phyloP scores from a whole-genome alignment of 768 basidiomycete genomes.

The Pulveroboletus ravenelii region DNA sequence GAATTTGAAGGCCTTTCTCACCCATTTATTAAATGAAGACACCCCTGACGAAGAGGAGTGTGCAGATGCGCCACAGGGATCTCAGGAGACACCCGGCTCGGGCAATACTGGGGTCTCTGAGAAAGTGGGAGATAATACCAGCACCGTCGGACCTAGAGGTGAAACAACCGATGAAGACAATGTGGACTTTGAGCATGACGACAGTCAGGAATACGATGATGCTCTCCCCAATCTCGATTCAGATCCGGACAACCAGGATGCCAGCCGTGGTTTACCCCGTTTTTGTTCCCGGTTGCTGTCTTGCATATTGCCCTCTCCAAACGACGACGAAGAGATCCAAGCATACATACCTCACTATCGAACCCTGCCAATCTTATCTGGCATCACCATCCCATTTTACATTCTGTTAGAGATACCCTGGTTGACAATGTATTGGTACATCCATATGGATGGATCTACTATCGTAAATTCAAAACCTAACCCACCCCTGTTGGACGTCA shows the following conservation, averaged over 20 bases:
- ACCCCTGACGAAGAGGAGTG: slow-evolving; percentile 18
- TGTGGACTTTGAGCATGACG: slow-evolving; percentile 7
- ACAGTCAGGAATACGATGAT: slow-evolving; percentile 8
- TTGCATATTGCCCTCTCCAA: slow-evolving; percentile 16
- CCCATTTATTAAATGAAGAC: slow-evolving; percentile 3
- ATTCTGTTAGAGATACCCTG: slow-evolving; percentile 82
- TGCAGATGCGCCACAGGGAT: background rate
- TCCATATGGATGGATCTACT: slow-evolving; percentile 41
- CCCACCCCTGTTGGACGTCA: slow-evolving; percentile 53
- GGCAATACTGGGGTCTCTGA: background rate
- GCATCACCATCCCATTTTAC: slow-evolving; percentile 69
- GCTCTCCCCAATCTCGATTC: background rate
- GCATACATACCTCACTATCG: slow-evolving; percentile 56
- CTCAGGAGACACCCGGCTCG: background rate
- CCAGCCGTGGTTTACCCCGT: background rate
- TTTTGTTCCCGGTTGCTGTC: slow-evolving; percentile 6
- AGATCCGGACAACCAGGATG: background rate
- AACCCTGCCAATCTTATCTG: slow-evolving; percentile 59
- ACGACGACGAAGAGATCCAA: slow-evolving; percentile 25
- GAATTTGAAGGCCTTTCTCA: slow-evolving; percentile 11
- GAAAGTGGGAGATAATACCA: background rate
- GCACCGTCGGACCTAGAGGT: background rate
- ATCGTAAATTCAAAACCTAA: slow-evolving; percentile 49
- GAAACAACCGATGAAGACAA: background rate
- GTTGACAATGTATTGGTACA: slow-evolving; percentile 71